These are phyloP conservation scores for Scheffersomyces lignicola DNA, from an alignment of 1,139 yeast genomes.

Conservation along the genomic window DNA sequence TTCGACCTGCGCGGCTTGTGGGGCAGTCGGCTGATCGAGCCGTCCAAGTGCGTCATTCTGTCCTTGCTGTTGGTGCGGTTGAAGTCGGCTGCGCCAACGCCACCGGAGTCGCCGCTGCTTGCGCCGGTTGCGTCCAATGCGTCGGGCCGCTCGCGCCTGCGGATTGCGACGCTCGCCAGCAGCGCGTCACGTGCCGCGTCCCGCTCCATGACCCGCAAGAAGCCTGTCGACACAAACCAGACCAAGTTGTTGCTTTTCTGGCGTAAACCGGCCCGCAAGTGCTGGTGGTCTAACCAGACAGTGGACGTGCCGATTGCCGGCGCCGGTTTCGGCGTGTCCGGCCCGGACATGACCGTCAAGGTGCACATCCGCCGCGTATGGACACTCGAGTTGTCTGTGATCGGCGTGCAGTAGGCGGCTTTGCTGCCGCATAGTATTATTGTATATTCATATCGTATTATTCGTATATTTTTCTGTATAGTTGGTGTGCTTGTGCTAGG, in stretches of 20 bases:
- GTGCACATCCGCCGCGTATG: slow-evolving; percentile 80
- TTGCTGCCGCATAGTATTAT: no score
- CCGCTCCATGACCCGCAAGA: slow-evolving; percentile 50
- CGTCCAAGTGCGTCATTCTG: slow-evolving; percentile 80
- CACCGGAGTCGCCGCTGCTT: slow-evolving; percentile 50
- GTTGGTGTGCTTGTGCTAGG: no score
- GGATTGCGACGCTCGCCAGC: slow-evolving; percentile 43
- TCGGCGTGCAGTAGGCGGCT: slow-evolving; percentile 53
- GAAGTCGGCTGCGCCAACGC: slow-evolving; percentile 33
- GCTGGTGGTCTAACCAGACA: slow-evolving; percentile 93
- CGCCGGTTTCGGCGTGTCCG: slow-evolving; percentile 23
- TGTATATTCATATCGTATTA: no score
- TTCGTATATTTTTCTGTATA: no score
- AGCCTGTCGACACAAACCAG: slow-evolving; percentile 33
- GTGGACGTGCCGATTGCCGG: slow-evolving; percentile 50
- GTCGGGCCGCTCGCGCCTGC: slow-evolving; percentile 46
- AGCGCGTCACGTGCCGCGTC: slow-evolving; percentile 51
- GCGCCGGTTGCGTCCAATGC: slow-evolving; percentile 43
- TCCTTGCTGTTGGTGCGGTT: slow-evolving; percentile 82
- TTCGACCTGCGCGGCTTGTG: slow-evolving; percentile 67
- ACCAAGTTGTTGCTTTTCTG: slow-evolving; percentile 88
- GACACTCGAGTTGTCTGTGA: slow-evolving; percentile 74
- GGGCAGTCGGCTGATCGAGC: slow-evolving; percentile 88
- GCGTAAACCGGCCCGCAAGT: slow-evolving; percentile 98
- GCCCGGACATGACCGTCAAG: slow-evolving; percentile 32